phyloP scores from a whole-genome alignment of 768 basidiomycete species.

The Pleurotus djamor region DNA sequence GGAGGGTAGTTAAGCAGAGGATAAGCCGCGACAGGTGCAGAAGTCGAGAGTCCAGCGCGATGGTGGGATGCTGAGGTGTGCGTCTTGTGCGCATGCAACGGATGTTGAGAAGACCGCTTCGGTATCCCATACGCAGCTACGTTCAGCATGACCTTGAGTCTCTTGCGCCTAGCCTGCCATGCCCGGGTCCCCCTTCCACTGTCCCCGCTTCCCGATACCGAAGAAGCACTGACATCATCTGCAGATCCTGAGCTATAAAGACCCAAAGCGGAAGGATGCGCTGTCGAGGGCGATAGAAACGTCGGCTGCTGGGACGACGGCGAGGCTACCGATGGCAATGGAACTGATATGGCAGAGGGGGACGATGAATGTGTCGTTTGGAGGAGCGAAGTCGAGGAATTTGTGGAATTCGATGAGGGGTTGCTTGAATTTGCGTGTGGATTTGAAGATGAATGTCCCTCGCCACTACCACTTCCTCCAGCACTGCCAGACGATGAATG shows the following conservation, averaged over 20 bases:
- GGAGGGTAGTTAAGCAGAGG: not conserved
- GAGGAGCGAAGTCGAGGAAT: not conserved
- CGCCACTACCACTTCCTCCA: not conserved
- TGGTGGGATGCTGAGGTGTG: not conserved
- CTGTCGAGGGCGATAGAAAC: not conserved
- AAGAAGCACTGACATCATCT: not conserved
- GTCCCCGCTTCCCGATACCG: not conserved
- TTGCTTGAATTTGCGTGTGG: not conserved
- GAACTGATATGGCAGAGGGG: not conserved
- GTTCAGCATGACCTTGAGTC: conserved; percentile 36
- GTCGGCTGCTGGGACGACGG: not conserved
- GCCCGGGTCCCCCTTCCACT: not conserved
- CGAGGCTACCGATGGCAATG: not conserved
- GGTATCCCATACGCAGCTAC: conserved; percentile 87
- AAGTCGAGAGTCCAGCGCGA: not conserved
- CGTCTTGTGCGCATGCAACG: not conserved
- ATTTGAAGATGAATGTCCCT: not conserved
- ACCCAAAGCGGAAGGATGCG: not conserved
- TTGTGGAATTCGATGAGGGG: not conserved
- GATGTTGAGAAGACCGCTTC: conserved; percentile 41
- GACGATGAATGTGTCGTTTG: not conserved
- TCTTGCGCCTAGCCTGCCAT: conserved; percentile 8
- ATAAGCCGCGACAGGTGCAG: not conserved
- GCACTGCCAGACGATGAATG: conserved; percentile 9
- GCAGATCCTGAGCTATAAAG: not conserved